A percentile compares a stretch with the other conserved stretches of the same genome.
Conservation (phyloP, 805 yeast species). For the Hanseniaspora clermontiae region DNA sequence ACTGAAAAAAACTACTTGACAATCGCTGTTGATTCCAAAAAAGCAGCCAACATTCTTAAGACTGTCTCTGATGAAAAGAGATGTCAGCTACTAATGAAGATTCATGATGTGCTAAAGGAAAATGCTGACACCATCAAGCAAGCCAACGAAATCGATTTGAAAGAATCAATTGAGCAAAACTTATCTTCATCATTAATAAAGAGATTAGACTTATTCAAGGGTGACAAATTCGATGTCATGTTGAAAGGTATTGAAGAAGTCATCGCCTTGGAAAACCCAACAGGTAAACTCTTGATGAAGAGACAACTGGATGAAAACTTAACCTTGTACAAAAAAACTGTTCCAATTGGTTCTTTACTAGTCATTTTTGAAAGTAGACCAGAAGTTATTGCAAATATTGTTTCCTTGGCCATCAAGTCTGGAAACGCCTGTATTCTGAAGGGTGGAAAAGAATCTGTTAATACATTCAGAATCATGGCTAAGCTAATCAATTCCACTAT, state of each 20-base stretch:
- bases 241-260: conserved; percentile 89
- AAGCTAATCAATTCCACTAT: conserved; percentile 52
- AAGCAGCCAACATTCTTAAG: conserved; percentile 74
- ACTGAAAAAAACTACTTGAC: conserved; percentile 5
- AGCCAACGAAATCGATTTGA: conserved; percentile 69
- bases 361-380: conserved; percentile 95
- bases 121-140: conserved; percentile 49
- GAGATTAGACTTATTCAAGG: conserved; percentile 67
- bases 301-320: conserved; percentile 82
- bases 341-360: conserved; percentile 88
- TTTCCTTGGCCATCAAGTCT: conserved; percentile 88
- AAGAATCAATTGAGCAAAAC: conserved; percentile 47
- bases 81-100: conserved; percentile 54
- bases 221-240: conserved; percentile 87
- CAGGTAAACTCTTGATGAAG: conserved; percentile 76
- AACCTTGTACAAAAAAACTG: conserved; percentile 65
- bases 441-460: conserved; percentile 88
- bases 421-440: conserved; percentile 94
- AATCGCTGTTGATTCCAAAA: conserved; percentile 68
- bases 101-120: conserved; percentile 54
- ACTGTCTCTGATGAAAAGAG: conserved; percentile 63
- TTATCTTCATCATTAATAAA: conserved; percentile 63
- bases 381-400: conserved; percentile 94
- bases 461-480: conserved; percentile 77
- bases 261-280: conserved; percentile 78